Conservation (phyloP, 1,284 basidiomycete species). For the Tylopilus sp. region DNA sequence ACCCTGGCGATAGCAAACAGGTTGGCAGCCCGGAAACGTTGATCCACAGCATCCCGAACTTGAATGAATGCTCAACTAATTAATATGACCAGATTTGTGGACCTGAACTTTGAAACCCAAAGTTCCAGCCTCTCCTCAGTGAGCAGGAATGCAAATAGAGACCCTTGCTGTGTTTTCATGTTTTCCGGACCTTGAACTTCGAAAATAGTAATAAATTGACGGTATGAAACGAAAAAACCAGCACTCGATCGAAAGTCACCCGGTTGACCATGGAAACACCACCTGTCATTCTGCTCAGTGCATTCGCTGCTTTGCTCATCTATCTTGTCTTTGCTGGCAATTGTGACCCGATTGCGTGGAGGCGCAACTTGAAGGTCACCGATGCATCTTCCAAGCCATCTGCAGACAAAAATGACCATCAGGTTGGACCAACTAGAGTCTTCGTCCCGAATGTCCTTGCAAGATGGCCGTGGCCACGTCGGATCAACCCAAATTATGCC, state of each 20-base stretch:
- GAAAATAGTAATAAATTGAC: not conserved
- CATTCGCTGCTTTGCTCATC: slow-evolving; percentile 3
- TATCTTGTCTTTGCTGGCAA: not conserved
- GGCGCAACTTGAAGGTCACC: not conserved
- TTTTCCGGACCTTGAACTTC: not conserved
- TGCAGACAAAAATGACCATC: not conserved
- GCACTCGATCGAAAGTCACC: not conserved
- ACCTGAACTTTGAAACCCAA: too few species aligned
- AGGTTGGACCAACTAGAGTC: not conserved
- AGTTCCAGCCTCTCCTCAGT: not conserved
- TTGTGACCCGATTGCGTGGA: not conserved
- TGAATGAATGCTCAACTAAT: not conserved
- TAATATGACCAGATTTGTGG: too few species aligned
- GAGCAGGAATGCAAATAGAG: too few species aligned
- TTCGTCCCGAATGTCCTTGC: slow-evolving; percentile 30
- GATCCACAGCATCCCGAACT: not conserved
- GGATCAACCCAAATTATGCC: slow-evolving; percentile 23
- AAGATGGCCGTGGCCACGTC: slow-evolving; percentile 32
- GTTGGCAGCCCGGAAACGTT: not conserved
- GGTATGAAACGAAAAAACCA: slow-evolving; percentile 8
- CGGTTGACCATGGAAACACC: slow-evolving; percentile 16
- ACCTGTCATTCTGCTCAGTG: not conserved
- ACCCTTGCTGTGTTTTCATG: not conserved
- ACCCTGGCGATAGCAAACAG: not conserved
- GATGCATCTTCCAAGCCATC: not conserved